phyloP scores from a whole-genome alignment of 1,139 yeast genomes.

The Kodamaea sp. region DNA sequence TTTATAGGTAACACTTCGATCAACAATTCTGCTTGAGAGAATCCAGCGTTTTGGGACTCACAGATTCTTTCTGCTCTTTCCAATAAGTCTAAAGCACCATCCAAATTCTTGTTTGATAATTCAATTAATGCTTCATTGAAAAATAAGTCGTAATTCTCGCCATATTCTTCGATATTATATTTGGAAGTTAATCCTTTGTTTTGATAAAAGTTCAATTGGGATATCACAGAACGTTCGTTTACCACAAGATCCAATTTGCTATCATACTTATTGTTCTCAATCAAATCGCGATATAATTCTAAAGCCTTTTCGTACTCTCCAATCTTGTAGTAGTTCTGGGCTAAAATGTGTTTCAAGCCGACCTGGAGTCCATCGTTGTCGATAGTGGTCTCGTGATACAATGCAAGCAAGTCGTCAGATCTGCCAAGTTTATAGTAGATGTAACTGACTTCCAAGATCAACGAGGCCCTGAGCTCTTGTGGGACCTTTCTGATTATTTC shows the following conservation, averaged over 20 bases:
- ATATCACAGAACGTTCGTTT: constrained; percentile 68
- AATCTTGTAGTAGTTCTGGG: constrained; percentile 73
- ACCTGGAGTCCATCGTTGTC: constrained; percentile 21
- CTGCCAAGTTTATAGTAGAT: constrained; percentile 67
- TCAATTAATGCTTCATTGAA: constrained; percentile 70
- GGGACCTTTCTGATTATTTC: constrained; percentile 47
- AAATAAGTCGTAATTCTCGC: constrained; percentile 35
- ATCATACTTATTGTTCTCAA: constrained; percentile 36
- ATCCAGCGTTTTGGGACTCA: constrained; percentile 36
- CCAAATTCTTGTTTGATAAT: constrained; percentile 46
- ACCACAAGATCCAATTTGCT: constrained; percentile 59
- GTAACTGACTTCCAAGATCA: constrained; percentile 65
- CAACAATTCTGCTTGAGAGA: constrained; percentile 41
- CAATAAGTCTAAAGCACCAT: constrained; percentile 48
- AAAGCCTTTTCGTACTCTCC: constrained; percentile 62
- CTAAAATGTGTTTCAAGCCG: constrained; percentile 73
- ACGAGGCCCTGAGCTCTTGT: constrained; percentile 29
- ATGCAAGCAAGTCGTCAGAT: constrained; percentile 39
- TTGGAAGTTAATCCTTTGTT: constrained; percentile 10
- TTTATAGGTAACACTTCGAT: constrained; percentile 62
- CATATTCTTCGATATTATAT: constrained; percentile 13
- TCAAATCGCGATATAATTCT: constrained; percentile 53
- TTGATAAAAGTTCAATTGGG: constrained; percentile 42
- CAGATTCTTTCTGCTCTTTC: constrained; percentile 51
- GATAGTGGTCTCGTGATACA: constrained; percentile 31